phyloP scores from a whole-genome alignment of 2,329 filamentous ascomycete species.

The Capronia coronata region DNA sequence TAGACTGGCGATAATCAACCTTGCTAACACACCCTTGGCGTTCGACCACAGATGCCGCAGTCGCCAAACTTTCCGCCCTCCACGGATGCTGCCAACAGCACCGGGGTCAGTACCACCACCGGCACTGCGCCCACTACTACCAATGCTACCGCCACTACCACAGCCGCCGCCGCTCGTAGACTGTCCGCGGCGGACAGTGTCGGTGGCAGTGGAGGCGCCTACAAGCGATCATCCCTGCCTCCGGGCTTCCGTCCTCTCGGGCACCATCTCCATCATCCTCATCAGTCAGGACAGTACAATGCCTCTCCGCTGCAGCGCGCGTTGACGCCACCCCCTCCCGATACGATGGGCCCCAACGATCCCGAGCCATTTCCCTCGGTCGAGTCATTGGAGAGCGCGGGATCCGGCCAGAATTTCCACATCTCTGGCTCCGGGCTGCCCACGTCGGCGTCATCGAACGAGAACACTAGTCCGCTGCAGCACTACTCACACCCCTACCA shows the following conservation, averaged over 20 bases:
- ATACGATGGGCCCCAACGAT: constrained; percentile 50
- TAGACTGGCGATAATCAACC: constrained; percentile 40
- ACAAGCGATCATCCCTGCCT: constrained; percentile 57
- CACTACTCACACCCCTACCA: constrained; percentile 31
- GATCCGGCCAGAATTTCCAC: constrained; percentile 61
- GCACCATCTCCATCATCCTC: constrained; percentile 35
- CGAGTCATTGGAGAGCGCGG: constrained; percentile 61
- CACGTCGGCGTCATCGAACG: constrained; percentile 56
- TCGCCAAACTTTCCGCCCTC: constrained; percentile 29
- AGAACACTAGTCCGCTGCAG: constrained; percentile 52
- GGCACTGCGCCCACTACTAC: no score
- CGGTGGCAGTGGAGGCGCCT: constrained; percentile 30
- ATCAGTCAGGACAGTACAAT: constrained; percentile 54
- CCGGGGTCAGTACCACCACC: constrained; percentile 5
- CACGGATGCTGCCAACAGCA: constrained; percentile 12
- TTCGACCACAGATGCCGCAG: constrained; percentile 29
- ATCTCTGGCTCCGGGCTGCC: constrained; percentile 59
- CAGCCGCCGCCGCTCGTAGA: constrained; percentile 37
- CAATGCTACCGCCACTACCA: constrained; percentile 35
- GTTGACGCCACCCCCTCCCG: constrained; percentile 72
- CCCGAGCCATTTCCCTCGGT: constrained; percentile 83
- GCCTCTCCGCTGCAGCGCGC: constrained; percentile 87
- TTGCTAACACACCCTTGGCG: constrained; percentile 30
- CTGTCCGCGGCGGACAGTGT: constrained; percentile 25
- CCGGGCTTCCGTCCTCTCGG: constrained; percentile 46